These are phyloP conservation scores for Linderniella brevidens DNA, from an alignment of 257 asterid species.

Conservation along the genomic window DNA sequence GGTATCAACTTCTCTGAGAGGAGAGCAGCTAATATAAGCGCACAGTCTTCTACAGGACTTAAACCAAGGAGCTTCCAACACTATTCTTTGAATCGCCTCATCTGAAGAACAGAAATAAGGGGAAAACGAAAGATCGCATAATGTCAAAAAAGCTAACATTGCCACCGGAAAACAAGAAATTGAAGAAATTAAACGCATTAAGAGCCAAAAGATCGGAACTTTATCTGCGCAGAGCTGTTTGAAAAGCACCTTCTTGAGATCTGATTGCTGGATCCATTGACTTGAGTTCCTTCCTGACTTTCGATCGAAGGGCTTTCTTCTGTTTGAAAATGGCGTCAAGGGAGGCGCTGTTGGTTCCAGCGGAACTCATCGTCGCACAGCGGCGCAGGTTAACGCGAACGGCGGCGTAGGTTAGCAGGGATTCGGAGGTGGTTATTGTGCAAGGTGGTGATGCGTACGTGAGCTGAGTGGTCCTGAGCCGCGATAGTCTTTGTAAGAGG, in stretches of 20 bases:
- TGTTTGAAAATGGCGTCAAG: slow-evolving; percentile 52
- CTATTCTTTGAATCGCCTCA: slow-evolving; percentile 56
- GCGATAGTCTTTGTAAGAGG: too few species aligned
- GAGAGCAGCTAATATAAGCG: slow-evolving; percentile 76
- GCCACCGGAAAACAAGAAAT: too few species aligned
- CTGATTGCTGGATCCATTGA: slow-evolving; percentile 62
- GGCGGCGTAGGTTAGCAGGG: too few species aligned
- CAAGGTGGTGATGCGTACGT: too few species aligned
- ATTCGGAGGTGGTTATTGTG: too few species aligned
- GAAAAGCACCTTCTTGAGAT: slow-evolving; percentile 49
- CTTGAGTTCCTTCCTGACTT: slow-evolving; percentile 60
- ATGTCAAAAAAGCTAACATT: too few species aligned
- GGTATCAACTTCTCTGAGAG: slow-evolving; percentile 89
- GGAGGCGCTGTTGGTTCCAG: slow-evolving; percentile 11
- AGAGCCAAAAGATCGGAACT: too few species aligned
- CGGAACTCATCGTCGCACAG: slow-evolving; percentile 35
- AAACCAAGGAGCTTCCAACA: slow-evolving; percentile 90
- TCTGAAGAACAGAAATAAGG: slow-evolving; percentile 25
- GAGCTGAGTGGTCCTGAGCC: too few species aligned
- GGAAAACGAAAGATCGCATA: neutral
- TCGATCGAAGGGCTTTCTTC: slow-evolving; percentile 50
- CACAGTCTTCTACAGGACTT: slow-evolving; percentile 63
- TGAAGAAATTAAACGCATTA: too few species aligned
- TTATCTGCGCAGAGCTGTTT: too few species aligned
- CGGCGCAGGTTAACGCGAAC: slow-evolving; percentile 9